Base-by-base conservation (phyloP, 1,284 basidiomycete species). In the Anthracocystis walkeri region DNA sequence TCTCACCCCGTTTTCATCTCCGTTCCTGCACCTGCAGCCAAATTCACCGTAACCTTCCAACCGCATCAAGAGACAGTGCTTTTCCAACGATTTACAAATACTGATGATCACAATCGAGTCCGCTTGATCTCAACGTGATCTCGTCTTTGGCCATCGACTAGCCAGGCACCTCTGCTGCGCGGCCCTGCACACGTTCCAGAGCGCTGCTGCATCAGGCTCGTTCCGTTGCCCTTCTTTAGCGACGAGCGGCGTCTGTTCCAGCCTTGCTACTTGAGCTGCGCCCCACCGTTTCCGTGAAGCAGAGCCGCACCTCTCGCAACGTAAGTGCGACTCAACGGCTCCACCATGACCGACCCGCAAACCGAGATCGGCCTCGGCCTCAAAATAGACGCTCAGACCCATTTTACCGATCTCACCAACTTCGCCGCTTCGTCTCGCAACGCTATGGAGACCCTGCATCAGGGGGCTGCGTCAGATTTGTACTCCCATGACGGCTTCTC, bases 391-490 rank as follows among this genome's bases (percentile, higher is more conserved):
- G 55, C 33, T 3, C 21, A 53, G 5, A 62, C 61, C 18, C 71
- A 68, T n/a, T 60, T 74, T 40, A 53, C 54, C 50, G 71, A 74
- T 56, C 57, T 74, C 20, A 74, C 71, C 38, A 74, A 74, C 35
- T 25, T 66, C 2, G 50, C 41, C 3, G 50, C 35, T 11, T 56
- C 64, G 10, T 52, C 58, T 2, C 55, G 69, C 20, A 52, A 61
- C 35, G 29, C 35, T 7, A 18, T 44, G 8, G 27, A 27, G 23
- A 46, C 44, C n/a, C 25, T 18, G 23, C 23, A 49, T 10, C 33
- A 40, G 18, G 42, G n/a, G 16, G 5, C 18, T 1, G 52, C 16
- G 0, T 25, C 61, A 12, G 31, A 4, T 12, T 51, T 55, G 38
- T 41, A 33, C n/a, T n/a, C 48, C n/a, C 33, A 56, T 16, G 35